Conservation (phyloP, 2,329 filamentous ascomycete genomes). For the Pyrenochaeta sp. region DNA sequence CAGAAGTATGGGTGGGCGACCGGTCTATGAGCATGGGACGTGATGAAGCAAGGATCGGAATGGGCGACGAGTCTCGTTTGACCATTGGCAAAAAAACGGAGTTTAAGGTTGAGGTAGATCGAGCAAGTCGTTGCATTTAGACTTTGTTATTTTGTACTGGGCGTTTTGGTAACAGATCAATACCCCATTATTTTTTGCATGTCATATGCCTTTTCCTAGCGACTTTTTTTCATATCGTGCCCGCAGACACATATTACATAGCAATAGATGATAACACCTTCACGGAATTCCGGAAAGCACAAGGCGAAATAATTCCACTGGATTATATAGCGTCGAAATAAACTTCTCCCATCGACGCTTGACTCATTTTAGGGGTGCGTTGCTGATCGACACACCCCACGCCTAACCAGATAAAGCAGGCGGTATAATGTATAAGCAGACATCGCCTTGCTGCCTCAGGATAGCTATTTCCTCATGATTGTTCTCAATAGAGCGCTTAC, state of each 20-base stretch:
- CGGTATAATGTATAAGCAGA: background rate
- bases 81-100: constrained; percentile 44
- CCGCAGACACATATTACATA: too few species aligned
- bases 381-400: background rate
- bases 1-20: constrained; percentile 34
- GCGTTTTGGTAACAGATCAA: constrained; percentile 2
- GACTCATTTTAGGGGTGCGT: background rate
- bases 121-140: constrained; percentile 21
- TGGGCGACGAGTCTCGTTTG: constrained; percentile 24
- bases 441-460: background rate
- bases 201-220: background rate
- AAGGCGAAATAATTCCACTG: background rate
- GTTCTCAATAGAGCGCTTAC: background rate
- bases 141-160: background rate
- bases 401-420: background rate
- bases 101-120: constrained; percentile 38
- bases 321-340: too few species aligned
- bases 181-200: constrained; percentile 5
- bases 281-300: background rate
- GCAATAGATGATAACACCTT: background rate
- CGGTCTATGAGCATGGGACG: constrained; percentile 18
- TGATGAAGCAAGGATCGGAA: constrained; percentile 18
- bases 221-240: background rate
- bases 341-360: too few species aligned
- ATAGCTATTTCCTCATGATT: too few species aligned